Evolutionary conservation across 371 early-diverging fungal genomes (phyloP).

Genomic region (Nosema granulosis): DNA sequence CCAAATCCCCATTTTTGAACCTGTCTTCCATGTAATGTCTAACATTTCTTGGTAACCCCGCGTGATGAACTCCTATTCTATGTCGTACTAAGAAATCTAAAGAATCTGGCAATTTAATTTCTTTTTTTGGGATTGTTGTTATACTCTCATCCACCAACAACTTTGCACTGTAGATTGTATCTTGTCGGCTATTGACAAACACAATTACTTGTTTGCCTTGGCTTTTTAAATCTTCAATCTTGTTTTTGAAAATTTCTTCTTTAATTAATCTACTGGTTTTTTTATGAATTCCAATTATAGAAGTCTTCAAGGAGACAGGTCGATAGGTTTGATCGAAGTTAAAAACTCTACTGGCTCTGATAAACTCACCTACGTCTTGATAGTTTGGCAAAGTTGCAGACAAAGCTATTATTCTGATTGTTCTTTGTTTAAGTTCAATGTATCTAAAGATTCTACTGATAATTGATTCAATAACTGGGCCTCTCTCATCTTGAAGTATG

Average conservation of each 20-base stretch:
- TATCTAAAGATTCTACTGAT: slow-evolving; percentile 82
- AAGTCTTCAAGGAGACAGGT: slow-evolving; percentile 70
- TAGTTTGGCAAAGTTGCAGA: slow-evolving; percentile 97
- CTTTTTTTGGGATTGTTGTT: slow-evolving; percentile 68
- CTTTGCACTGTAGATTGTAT: slow-evolving; percentile 85
- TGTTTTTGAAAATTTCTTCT: slow-evolving; percentile 60
- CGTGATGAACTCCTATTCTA: slow-evolving; percentile 94
- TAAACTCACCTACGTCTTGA: slow-evolving; percentile 85
- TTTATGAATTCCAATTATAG: slow-evolving; percentile 69
- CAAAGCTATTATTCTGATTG: slow-evolving; percentile 87
- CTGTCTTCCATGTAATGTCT: slow-evolving; percentile 85
- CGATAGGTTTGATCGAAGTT: slow-evolving; percentile 82
- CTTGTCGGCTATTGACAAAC: slow-evolving; percentile 93
- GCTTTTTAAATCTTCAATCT: slow-evolving; percentile 47
- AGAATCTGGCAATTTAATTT: slow-evolving; percentile 67
- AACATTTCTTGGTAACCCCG: slow-evolving; percentile 88
- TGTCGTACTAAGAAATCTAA: slow-evolving; percentile 29
- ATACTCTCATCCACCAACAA: slow-evolving; percentile 72
- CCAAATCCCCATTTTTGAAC: slow-evolving; percentile 81
- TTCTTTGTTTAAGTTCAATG: slow-evolving; percentile 79
- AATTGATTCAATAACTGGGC: slow-evolving; percentile 90
- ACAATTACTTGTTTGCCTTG: slow-evolving; percentile 84
- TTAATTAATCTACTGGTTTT: slow-evolving; percentile 61
- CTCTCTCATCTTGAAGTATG: slow-evolving; percentile 92
- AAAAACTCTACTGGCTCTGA: slow-evolving; percentile 82